Conservation (phyloP, 78 protist genomes). For the Bodo saltans region DNA sequence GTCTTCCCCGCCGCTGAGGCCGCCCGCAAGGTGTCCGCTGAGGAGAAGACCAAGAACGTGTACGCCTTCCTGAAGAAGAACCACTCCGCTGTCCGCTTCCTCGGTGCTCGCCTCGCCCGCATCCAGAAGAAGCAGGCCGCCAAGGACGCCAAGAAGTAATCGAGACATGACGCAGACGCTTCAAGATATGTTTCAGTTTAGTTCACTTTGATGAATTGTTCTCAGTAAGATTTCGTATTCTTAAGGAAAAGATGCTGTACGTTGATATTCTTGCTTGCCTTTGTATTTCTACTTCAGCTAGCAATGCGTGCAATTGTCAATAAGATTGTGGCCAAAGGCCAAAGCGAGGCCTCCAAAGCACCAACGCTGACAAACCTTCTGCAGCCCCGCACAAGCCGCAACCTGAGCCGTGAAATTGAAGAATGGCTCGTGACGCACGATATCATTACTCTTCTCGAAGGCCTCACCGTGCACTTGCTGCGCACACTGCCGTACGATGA, state of each 20-base stretch:
- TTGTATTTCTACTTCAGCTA: too few relatives aligned
- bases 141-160: neutral
- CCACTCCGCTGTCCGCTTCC: neutral
- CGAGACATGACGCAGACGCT: neutral
- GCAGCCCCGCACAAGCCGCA: too few relatives aligned
- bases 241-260: too few relatives aligned
- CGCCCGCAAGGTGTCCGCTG: conserved; percentile 9
- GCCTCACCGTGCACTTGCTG: neutral
- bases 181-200: too few relatives aligned
- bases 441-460: neutral
- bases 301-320: too few relatives aligned
- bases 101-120: neutral
- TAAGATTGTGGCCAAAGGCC: too few relatives aligned
- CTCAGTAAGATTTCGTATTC: too few relatives aligned
- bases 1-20: neutral
- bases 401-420: neutral
- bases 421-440: neutral
- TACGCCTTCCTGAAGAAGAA: conserved; percentile 11
- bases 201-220: too few relatives aligned
- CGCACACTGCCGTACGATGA: neutral
- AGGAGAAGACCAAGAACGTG: conserved; percentile 10
- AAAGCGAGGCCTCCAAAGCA: too few relatives aligned
- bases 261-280: too few relatives aligned
- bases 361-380: too few relatives aligned
- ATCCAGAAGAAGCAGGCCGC: neutral